Evolutionary conservation across 257 asterid genomes (phyloP).

Genomic region (Solanum peruvianum): DNA sequence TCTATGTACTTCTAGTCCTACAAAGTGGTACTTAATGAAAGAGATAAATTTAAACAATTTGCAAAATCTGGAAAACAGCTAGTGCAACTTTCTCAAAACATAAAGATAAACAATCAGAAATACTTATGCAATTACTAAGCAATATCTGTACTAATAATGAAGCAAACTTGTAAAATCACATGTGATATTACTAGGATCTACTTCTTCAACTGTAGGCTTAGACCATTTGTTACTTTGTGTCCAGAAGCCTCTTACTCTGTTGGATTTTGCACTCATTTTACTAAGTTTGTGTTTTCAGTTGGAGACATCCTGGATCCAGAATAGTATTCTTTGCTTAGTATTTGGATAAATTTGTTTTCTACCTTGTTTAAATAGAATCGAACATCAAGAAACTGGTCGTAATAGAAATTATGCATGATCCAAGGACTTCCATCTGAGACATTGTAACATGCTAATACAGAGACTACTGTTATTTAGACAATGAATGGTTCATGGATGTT

Average conservation of each 20-base stretch:
- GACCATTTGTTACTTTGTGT: neutral
- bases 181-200: neutral
- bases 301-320: neutral
- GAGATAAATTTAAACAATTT: neutral
- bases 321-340: neutral
- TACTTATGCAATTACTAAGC: neutral
- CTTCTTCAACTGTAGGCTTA: neutral
- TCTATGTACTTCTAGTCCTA: neutral
- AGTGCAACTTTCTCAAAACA: neutral
- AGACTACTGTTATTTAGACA: neutral
- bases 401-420: neutral
- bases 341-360: neutral
- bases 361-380: neutral
- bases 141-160: neutral
- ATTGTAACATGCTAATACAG: neutral
- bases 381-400: neutral
- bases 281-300: neutral
- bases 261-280: neutral
- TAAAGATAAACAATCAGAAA: neutral
- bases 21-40: neutral
- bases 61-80: neutral
- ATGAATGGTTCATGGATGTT: neutral
- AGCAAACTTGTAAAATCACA: neutral
- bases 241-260: neutral
- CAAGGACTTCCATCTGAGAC: neutral